phyloP scores from a whole-genome alignment of 2,329 filamentous ascomycete genomes.

The Aureobasidium musti region DNA sequence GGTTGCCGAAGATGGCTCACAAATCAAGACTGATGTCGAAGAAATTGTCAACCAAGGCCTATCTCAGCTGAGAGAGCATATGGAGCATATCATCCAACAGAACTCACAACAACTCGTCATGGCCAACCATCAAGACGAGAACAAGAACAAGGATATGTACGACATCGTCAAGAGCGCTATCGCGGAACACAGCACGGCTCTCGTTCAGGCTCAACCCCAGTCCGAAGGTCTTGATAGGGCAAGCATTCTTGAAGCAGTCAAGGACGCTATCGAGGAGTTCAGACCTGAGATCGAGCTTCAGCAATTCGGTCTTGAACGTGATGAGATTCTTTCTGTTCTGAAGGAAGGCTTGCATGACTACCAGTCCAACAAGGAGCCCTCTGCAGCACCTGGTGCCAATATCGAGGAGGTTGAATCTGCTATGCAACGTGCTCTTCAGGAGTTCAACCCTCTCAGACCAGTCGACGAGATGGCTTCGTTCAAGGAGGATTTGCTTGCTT shows the following conservation, averaged over 20 bases:
- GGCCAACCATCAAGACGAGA: constrained; percentile 34
- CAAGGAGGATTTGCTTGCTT: constrained; percentile 78
- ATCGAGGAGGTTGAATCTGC: constrained; percentile 83
- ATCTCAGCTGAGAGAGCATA: constrained; percentile 77
- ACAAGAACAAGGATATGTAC: constrained; percentile 74
- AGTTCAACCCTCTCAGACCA: constrained; percentile 73
- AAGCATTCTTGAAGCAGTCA: constrained; percentile 81
- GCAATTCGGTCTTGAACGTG: constrained; percentile 84
- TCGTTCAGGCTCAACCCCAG: constrained; percentile 34
- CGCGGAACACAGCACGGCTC: constrained; percentile 60
- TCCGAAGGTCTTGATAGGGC: constrained; percentile 56
- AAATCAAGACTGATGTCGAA: constrained; percentile 67
- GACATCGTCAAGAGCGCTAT: constrained; percentile 77
- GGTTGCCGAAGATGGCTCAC: constrained; percentile 43
- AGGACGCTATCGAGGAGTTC: constrained; percentile 90
- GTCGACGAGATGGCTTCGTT: constrained; percentile 70
- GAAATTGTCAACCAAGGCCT: constrained; percentile 79
- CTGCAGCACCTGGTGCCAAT: constrained; percentile 48
- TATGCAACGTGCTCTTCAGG: constrained; percentile 80
- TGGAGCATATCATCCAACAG: constrained; percentile 79
- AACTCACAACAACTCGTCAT: constrained; percentile 54
- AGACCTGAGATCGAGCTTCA: constrained; percentile 91
- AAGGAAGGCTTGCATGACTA: constrained; percentile 83
- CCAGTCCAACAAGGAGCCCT: constrained; percentile 54
- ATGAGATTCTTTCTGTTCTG: constrained; percentile 84